Base-by-base conservation (phyloP, 2,329 filamentous ascomycete genomes). In the Aspergillus eucalypticola region DNA sequence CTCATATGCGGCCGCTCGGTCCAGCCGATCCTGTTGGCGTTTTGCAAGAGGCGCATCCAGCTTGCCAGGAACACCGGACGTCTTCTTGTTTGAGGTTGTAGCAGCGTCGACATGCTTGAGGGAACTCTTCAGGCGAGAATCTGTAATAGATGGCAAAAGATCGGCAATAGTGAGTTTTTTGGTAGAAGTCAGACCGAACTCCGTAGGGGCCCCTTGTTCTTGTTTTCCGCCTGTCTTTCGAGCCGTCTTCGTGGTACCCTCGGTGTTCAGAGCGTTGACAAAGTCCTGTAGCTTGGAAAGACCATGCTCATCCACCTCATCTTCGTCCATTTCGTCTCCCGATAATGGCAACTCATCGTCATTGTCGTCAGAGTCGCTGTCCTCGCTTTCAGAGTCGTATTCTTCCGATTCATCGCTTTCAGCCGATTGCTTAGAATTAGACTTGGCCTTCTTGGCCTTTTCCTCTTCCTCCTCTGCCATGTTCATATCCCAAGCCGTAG, bases 11-110 rank as follows among this genome's bases (percentile, higher is more conserved):
- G 88, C 92, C 55, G 83, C 82, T 54, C 95, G 90, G 70, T 96
- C 89, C 15, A 97, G 78, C 53, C 88, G 87, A 72, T 93, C 92
- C 75, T 98, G 94, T 68, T 96, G 90, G 62, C 93, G 86, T 73
- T 90, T 92, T 1, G 91, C 87, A 5, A 97, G 82, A 13, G 94
- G 93, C 2, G 93, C 90, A 29, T 90, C 88, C 3, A 98, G 83
- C 75, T 92, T 96, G 56, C 88, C 85, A 25, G 83, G 80, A 38
- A 85, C 79, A 15, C 84, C 84, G 68, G 82, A 61, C 19, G 79
- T 76, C 63, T 82, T 86, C 80, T 75, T 80, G 29, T 72, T 67
- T n/a, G 71, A 54, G 46, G 69, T 56, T 8, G 63, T 48, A 38
- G 62, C 61, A 72, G 52, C 76, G 73, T 69, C 83, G 71, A 93